Base-by-base conservation (phyloP, 2,329 filamentous ascomycete genomes). In the Epichloe uncinata region DNA sequence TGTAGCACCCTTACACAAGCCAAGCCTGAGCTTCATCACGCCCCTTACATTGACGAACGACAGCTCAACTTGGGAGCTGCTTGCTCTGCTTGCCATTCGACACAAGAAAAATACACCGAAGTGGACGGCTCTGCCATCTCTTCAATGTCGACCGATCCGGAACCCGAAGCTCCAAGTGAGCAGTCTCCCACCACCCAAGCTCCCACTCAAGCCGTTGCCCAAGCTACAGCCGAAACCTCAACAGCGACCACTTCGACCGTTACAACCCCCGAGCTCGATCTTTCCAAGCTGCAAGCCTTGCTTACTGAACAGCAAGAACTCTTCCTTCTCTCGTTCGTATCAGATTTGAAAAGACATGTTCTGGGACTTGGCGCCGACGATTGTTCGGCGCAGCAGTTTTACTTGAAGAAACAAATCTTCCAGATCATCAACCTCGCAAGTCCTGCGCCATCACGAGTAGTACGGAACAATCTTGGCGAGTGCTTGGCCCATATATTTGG, bases 241-340 rank as follows among this genome's bases (percentile, higher is more conserved):
- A n/a, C 50, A 47, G 16, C 53, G 53, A 13, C 66, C 53, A 58
- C 67, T 57, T 58, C 69, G 52, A 68, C 68, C 54, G 71, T 67
- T 56, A 67, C 73, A 53, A 83, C 79, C 61, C 84, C 83, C 47
- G 86, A 95, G 73, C 85, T 98, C 65, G 90, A 98, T 64, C 71
- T 95, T 58, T 72, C 82, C 60, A 95, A 95, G 74, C 82, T 98
- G 45, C 85, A 95, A 67, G 78, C 86, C 48, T 79, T 97, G 44
- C 87, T 91, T 42, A 81, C 87, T 49, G 93, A 98, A 70, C 93
- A 98, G 66, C 93, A 98, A 69, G 90, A 96, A 61, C 79, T 98
- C 12, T 94, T 93, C 66, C 78, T 98, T 54, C 76, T 98, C 53
- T 94, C 84, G 26, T 96, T 94, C 63, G 85, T 90, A 36, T 85